Evolutionary conservation across 2,329 filamentous ascomycete species (phyloP).

Genomic region (Curvularia lunata): DNA sequence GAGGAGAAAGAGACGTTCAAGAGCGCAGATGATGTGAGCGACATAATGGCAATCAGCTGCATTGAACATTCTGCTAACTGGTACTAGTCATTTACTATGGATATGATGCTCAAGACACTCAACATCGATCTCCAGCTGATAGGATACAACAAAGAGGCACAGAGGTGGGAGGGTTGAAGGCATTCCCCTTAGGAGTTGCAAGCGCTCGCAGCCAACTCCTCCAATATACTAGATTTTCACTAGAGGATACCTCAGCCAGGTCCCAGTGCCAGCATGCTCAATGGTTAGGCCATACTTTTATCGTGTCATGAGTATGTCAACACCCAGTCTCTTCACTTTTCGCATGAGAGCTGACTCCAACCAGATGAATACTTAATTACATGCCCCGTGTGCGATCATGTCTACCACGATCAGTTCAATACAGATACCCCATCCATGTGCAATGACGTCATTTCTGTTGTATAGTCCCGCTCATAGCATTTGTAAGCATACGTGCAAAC

Average conservation of each 20-base stretch:
- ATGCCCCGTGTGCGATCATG: neutral
- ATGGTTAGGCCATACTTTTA: neutral
- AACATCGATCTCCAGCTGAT: conserved; percentile 69
- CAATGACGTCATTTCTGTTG: conserved; percentile 11
- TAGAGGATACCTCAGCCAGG: neutral
- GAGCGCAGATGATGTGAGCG: conserved; percentile 48
- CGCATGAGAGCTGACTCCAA: neutral
- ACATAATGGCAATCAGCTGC: neutral
- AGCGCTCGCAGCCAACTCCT: neutral
- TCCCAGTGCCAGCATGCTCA: neutral
- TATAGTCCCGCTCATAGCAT: neutral
- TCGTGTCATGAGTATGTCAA: neutral
- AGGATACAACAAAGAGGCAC: conserved; percentile 64
- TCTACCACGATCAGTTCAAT: neutral
- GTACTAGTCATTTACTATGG: conserved; percentile 68
- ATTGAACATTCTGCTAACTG: conserved; percentile 11
- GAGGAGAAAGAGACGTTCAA: conserved; percentile 50
- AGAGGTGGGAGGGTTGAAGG: conserved; percentile 63
- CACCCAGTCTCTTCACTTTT: neutral
- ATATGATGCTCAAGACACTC: conserved; percentile 70
- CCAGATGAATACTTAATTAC: conserved; percentile 6
- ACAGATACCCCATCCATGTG: neutral
- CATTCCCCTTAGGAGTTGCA: neutral
- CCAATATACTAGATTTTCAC: neutral
- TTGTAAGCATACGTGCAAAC: neutral